Conservation (phyloP, 2,329 filamentous ascomycete species). For the Chaetomium olivaceum region DNA sequence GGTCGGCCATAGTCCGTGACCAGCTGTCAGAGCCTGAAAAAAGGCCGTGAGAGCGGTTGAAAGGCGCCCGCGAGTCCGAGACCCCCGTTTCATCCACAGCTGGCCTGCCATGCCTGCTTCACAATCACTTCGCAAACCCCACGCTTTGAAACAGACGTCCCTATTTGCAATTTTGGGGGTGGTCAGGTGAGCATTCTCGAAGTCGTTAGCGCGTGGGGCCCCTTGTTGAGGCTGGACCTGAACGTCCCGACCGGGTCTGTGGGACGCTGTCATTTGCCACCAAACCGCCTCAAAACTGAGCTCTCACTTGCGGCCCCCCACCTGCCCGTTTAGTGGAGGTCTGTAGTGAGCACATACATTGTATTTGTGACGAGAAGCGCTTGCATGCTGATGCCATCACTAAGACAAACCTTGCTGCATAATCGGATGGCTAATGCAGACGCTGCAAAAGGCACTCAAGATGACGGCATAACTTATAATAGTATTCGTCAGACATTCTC, state of each 20-base stretch:
- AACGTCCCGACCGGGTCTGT: slow-evolving; percentile 8
- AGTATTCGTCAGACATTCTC: background rate
- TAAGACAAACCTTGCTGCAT: background rate
- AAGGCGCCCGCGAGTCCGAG: background rate
- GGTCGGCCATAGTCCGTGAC: background rate
- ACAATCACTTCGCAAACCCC: slow-evolving; percentile 9
- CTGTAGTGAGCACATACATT: no score
- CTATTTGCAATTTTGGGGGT: slow-evolving; percentile 18
- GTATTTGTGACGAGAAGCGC: no score
- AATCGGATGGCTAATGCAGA: background rate
- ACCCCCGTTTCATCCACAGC: slow-evolving; percentile 13
- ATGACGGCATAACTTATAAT: background rate
- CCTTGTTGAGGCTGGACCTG: slow-evolving; percentile 21
- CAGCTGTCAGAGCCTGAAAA: slow-evolving; percentile 4
- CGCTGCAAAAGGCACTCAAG: background rate
- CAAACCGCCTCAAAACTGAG: background rate
- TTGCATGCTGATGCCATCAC: no score
- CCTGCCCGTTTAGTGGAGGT: no score
- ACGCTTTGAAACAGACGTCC: slow-evolving; percentile 22
- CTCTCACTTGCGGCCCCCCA: background rate
- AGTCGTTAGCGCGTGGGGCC: slow-evolving; percentile 11
- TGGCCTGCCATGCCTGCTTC: background rate
- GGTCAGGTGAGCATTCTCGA: slow-evolving; percentile 21
- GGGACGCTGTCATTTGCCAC: slow-evolving; percentile 5
- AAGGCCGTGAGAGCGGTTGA: background rate